Evolutionary conservation across 768 basidiomycete species (phyloP).

Genomic region (Tremella fuciformis): DNA sequence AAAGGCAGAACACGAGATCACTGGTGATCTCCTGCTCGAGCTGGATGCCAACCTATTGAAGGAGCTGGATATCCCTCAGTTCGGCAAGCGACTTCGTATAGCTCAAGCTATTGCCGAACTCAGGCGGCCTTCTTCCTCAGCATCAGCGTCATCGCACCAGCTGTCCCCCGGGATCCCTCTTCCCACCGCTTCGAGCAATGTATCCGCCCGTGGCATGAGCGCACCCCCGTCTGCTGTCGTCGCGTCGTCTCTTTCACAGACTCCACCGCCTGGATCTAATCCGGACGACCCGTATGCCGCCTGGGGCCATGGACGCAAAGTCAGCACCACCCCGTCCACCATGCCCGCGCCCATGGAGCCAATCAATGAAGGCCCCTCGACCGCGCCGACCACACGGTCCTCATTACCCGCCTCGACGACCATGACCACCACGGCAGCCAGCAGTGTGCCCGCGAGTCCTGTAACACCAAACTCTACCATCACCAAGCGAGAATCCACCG

Average conservation of each 20-base stretch:
- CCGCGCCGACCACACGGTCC: slow-evolving; percentile 8
- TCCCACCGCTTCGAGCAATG: not conserved
- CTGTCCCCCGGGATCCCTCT: slow-evolving; percentile 29
- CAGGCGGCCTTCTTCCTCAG: slow-evolving; percentile 62
- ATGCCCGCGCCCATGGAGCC: slow-evolving; percentile 28
- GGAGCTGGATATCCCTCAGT: slow-evolving; percentile 90
- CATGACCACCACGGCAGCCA: slow-evolving; percentile 25
- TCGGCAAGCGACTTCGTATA: slow-evolving; percentile 90
- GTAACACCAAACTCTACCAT: slow-evolving; percentile 36
- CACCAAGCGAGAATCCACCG: slow-evolving; percentile 43
- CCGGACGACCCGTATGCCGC: slow-evolving; percentile 23
- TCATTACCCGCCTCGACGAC: slow-evolving; percentile 3
- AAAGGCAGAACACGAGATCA: slow-evolving; percentile 93
- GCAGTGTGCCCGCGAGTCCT: slow-evolving; percentile 44
- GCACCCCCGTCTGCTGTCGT: slow-evolving; percentile 29
- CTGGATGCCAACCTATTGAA: slow-evolving; percentile 89
- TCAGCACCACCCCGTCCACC: slow-evolving; percentile 17
- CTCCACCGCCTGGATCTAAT: slow-evolving; percentile 24
- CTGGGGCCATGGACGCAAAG: slow-evolving; percentile 31
- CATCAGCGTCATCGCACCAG: slow-evolving; percentile 56
- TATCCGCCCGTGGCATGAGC: slow-evolving; percentile 27
- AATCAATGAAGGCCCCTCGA: slow-evolving; percentile 29
- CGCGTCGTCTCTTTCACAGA: slow-evolving; percentile 22
- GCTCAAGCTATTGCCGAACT: slow-evolving; percentile 89
- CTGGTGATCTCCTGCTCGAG: slow-evolving; percentile 92